Base-by-base conservation (phyloP, 257 asterid genomes). In the Nicotiana attenuata region DNA sequence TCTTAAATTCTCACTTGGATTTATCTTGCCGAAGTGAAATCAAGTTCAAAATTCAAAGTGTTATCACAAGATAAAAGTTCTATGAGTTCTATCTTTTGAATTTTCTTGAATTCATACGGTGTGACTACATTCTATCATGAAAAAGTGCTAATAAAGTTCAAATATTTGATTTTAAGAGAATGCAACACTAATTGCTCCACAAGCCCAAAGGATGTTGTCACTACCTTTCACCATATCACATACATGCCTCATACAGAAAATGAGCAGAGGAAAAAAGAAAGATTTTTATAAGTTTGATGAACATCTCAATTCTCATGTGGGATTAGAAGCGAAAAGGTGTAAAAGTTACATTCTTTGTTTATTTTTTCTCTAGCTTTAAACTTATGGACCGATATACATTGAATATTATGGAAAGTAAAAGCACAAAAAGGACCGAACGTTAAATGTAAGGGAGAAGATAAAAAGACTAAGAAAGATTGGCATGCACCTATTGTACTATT, bases 131-230 rank as follows among this genome's bases (percentile, higher is more conserved):
- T 26, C 1, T 26, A 31, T 31, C 35, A 31, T 31, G 5, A 31
- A 31, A 31, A 31, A 31, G 35, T 31, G 35, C 5, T 31, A 31
- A 31, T 31, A 31, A 31, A 85, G 68, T 89, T 85, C 89, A 96
- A 87, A 45, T 88, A 83, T 84, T 87, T 87, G 82, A 89, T 87
- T 81, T 88, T 87, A 41, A 86, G 83, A 28, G 93, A 92, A 88
- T 94, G 96, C 82, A 81, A 88, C 82, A 92, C 82, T 78, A 96
- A 87, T 84, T 88, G 94, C 88, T 93, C 92, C 89, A 94, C 88
- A 80, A 85, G 86, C 52, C 97, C 99, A 28, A 95, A 93, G 78
- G 90, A 77, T 81, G 90, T 92, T 80, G 85, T 81, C 84, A 90
- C 98, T 88, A 81, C 83, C 85, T 83, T 85, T 87, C 77, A 57